Evolutionary conservation across 1,284 basidiomycete genomes (phyloP).

Genomic region (Tremellales sp.): DNA sequence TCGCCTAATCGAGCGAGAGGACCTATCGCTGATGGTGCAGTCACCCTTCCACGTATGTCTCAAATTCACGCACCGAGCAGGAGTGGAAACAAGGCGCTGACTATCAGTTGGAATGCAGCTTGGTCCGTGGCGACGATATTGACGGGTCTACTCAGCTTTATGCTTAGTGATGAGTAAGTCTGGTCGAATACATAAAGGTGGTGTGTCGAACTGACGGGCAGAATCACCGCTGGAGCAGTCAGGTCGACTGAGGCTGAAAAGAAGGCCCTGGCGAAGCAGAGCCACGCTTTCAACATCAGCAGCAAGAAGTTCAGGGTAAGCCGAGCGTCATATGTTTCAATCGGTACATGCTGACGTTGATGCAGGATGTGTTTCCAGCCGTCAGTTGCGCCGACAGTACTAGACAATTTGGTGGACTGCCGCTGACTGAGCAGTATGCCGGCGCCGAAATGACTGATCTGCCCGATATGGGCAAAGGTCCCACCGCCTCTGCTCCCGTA

Average conservation of each 20-base stretch:
- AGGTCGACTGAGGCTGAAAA: constrained; percentile 77
- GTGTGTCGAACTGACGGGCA: constrained; percentile 10
- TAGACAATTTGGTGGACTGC: not conserved
- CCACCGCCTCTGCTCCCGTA: constrained; percentile 17
- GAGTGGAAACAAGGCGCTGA: not conserved
- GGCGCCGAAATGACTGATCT: constrained; percentile 62
- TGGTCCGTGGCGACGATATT: constrained; percentile 58
- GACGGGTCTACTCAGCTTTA: constrained; percentile 91
- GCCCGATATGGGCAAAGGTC: constrained; percentile 71
- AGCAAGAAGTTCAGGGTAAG: constrained; percentile 67
- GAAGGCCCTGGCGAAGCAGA: constrained; percentile 66
- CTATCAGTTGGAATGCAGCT: constrained; percentile 46
- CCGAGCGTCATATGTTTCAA: constrained; percentile 1
- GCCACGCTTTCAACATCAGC: constrained; percentile 77
- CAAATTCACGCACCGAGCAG: not conserved
- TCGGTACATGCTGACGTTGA: constrained; percentile 1
- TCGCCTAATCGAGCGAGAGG: not conserved
- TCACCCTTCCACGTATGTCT: constrained; percentile 44
- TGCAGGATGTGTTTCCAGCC: constrained; percentile 74
- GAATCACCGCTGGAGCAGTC: constrained; percentile 87
- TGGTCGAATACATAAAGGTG: not conserved
- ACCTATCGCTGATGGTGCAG: constrained; percentile 21
- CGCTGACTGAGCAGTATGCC: constrained; percentile 58
- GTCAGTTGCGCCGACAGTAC: constrained; percentile 52
- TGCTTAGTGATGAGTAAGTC: constrained; percentile 78